A percentile compares a stretch with the other conserved stretches of the same genome.
Conservation (phyloP, 768 basidiomycete species). For the Trametes meyenii region DNA sequence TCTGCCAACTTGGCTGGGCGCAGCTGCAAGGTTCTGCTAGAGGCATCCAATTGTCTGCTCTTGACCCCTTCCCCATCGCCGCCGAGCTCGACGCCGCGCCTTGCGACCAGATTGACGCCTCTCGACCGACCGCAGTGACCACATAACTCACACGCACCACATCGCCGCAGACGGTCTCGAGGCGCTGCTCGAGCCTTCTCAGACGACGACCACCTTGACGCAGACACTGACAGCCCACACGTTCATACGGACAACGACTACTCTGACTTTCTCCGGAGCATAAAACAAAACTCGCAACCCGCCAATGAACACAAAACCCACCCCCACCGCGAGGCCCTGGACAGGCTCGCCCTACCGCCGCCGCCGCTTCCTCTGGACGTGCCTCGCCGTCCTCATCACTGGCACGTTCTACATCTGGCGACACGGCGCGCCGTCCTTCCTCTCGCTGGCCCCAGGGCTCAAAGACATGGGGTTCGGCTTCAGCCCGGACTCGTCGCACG, state of each 20-base stretch:
- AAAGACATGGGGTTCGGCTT: constrained; percentile 29
- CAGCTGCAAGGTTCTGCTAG: too few species aligned
- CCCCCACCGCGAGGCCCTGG: constrained; percentile 12
- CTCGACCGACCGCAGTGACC: background rate
- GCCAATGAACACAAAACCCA: background rate
- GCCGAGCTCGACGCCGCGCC: too few species aligned
- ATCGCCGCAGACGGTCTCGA: background rate
- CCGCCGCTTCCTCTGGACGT: constrained; percentile 48
- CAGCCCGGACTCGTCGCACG: constrained; percentile 42
- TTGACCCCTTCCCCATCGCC: too few species aligned
- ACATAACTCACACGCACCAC: background rate
- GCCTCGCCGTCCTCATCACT: constrained; percentile 41
- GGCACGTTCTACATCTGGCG: constrained; percentile 45
- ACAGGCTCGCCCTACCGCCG: constrained; percentile 33
- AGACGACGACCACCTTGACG: background rate
- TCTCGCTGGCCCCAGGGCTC: constrained; percentile 33
- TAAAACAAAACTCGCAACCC: background rate
- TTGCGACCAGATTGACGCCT: too few species aligned
- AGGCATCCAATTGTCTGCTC: too few species aligned
- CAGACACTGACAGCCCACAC: too few species aligned
- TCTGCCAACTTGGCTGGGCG: too few species aligned
- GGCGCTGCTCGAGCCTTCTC: background rate
- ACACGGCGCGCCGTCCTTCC: constrained; percentile 47
- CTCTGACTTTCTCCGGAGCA: background rate
- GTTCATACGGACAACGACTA: too few species aligned